Evolutionary conservation across 2,329 filamentous ascomycete species (phyloP), one percentile per base, ranked within the genome.

Genomic region (Penicillium concentricum): DNA sequence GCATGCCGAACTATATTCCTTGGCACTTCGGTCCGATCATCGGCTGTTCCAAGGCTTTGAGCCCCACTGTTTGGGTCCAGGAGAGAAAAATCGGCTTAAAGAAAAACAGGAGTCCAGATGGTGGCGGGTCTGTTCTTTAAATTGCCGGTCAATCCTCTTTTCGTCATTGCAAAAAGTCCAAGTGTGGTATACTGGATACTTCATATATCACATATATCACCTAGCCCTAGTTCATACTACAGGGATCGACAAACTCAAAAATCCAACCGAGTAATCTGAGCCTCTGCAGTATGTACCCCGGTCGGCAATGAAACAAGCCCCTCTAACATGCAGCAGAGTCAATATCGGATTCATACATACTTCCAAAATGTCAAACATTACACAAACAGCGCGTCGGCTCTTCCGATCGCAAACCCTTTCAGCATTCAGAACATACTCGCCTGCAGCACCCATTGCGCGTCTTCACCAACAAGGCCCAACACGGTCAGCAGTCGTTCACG

Each of bases 401-500:
- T 32, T 61, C 10, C 63, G 63, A 20, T 50, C 56, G 24, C 61
- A 57, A 37, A 28, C 24, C 18, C 20, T 12, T 4, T 52, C 43
- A 4, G 10, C 49, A 26, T n/a, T 43, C 38, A 41, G 16, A 39
- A n/a, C 50, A 18, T 51, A 51, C 51, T 39, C 55, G 8, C 35
- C 53, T 2, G 13, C 45, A 12, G 54, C 39, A 3, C 51, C 51
- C 26, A 51, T 51, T 32, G 60, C 64, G 3, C 24, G 22, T 12
- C 60, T 67, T 5, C 64, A 67, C 39, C 63, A 67, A 48, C 61
- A 66, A 32, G 63, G 63, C 20, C 63, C 64, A 3, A 52, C 60
- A 9, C 64, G 62, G 24, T 67, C 64, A 1, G 62, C 64, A 2
- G 64, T 67, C 1, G 59, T 67, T 22, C 64, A 67, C n/a, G 56